A percentile compares a stretch with the other conserved stretches of the same genome.
These are phyloP conservation scores for Gilbertella persicaria DNA, from an alignment of 371 early-diverging fungal species.

Conservation along the genomic window DNA sequence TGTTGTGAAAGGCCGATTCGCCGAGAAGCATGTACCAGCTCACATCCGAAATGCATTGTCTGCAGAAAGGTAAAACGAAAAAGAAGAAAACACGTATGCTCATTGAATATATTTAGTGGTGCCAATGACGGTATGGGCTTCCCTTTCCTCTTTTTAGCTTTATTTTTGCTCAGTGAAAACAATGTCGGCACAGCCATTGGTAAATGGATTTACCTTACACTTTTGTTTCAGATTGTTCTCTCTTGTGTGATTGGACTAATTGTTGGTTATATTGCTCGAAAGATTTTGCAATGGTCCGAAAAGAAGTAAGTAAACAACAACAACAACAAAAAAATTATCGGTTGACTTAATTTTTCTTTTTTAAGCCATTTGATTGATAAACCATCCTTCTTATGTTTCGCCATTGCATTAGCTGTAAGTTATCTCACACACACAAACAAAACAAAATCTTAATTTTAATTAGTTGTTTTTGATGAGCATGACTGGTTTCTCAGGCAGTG, in stretches of 20 bases:
- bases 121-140: conserved; percentile 88
- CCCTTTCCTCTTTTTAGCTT: conserved; percentile 84
- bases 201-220: conserved; percentile 76
- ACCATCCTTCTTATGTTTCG: conserved; percentile 87
- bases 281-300: conserved; percentile 75
- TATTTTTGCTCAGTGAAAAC: conserved; percentile 69
- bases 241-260: conserved; percentile 78
- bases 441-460: no score
- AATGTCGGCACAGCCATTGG: conserved; percentile 66
- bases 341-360: not conserved
- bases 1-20: conserved; percentile 96
- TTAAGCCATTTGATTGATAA: conserved; percentile 85
- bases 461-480: conserved; percentile 78
- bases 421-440: no score
- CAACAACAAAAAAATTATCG: conserved; percentile 1
- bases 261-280: conserved; percentile 78
- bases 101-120: conserved; percentile 48
- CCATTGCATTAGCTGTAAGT: conserved; percentile 85
- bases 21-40: conserved; percentile 89
- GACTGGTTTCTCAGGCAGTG: conserved; percentile 78
- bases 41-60: conserved; percentile 87
- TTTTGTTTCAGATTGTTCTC: conserved; percentile 78
- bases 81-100: not conserved
- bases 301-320: conserved; percentile 42
- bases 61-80: conserved; percentile 71